These are phyloP conservation scores for Butyriboletus loyo DNA, from an alignment of 768 basidiomycete species.

Conservation along the genomic window DNA sequence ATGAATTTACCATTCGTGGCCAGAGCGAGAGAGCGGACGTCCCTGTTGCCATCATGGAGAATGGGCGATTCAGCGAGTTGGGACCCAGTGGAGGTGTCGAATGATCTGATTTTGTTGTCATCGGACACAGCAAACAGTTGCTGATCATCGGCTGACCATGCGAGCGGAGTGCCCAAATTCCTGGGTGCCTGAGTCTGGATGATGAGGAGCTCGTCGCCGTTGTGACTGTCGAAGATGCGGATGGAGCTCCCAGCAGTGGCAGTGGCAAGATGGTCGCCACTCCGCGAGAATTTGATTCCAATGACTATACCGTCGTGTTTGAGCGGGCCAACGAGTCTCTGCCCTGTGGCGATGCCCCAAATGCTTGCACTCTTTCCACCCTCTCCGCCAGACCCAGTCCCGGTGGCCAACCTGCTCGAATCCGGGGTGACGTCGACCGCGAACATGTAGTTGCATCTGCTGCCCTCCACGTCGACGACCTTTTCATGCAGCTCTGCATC, in stretches of 20 bases:
- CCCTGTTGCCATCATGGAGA: fast-evolving
- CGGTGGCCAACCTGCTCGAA: neutral
- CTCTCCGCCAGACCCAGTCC: too few species aligned
- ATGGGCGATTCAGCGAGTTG: neutral
- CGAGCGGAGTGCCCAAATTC: neutral
- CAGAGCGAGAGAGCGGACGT: neutral
- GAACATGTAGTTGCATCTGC: fast-evolving
- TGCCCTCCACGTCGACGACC: neutral
- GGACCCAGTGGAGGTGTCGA: neutral
- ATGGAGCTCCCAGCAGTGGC: too few species aligned
- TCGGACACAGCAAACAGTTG: neutral
- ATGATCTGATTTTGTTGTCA: neutral
- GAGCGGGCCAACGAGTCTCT: neutral
- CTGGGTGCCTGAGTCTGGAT: neutral
- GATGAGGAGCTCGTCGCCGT: neutral
- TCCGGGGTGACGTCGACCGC: neutral
- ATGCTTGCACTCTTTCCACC: neutral
- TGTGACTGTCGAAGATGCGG: too few species aligned
- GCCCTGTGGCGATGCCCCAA: neutral
- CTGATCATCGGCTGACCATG: neutral
- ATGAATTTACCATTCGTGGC: neutral
- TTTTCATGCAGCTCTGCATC: neutral
- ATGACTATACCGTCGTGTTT: neutral
- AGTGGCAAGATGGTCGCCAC: neutral
- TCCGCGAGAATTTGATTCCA: too few species aligned